Evolutionary conservation across 306 rosid genomes (phyloP).

Genomic region (Cotoneaster glaucophyllus): DNA sequence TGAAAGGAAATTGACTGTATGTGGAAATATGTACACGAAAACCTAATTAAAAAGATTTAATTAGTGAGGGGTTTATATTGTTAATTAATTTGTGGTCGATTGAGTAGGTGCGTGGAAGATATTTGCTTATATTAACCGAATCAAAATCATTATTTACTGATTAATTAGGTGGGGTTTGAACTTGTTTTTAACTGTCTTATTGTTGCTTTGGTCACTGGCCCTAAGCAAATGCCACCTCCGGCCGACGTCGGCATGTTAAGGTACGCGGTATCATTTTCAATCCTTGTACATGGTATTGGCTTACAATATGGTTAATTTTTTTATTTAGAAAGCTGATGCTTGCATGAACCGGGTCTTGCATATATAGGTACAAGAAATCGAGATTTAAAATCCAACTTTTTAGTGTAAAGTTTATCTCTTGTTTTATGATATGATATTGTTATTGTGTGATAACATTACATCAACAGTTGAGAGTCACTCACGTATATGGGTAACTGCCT

Average conservation of each 20-base stretch:
- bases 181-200: background rate
- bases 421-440: no score
- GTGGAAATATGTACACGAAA: slow-evolving; percentile 14
- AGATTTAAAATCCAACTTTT: background rate
- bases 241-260: background rate
- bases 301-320: background rate
- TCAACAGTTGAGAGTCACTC: no score
- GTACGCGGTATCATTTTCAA: background rate
- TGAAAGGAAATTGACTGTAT: slow-evolving; percentile 18
- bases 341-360: background rate
- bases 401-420: no score
- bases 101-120: background rate
- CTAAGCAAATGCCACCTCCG: background rate
- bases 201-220: background rate
- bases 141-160: background rate
- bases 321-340: background rate
- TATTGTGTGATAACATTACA: no score
- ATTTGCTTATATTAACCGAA: background rate
- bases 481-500: no score
- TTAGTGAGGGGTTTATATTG: background rate
- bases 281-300: background rate
- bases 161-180: background rate
- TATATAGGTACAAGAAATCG: background rate
- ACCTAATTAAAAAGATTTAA: background rate
- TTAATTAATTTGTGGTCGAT: background rate